These are phyloP conservation scores for Sicyos baderoa DNA, from an alignment of 306 rosid genomes.

Conservation along the genomic window DNA sequence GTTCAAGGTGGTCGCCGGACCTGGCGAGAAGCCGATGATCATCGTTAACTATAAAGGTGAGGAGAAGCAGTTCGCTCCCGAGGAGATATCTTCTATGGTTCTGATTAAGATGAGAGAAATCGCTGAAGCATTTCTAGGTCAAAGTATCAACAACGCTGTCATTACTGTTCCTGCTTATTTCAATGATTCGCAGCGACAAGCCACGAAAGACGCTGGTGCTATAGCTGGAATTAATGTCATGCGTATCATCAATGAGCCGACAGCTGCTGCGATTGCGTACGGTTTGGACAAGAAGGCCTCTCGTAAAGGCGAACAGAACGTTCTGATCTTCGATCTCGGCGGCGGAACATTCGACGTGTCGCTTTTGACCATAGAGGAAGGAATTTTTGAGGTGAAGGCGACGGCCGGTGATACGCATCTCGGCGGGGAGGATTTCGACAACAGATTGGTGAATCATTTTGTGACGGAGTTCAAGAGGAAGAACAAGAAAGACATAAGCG, in stretches of 20 bases:
- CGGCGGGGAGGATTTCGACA: conserved; percentile 83
- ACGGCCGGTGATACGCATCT: conserved; percentile 78
- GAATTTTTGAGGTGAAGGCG: conserved; percentile 80
- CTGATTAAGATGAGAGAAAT: conserved; percentile 55
- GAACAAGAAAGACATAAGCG: conserved; percentile 64
- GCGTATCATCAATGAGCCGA: conserved; percentile 72
- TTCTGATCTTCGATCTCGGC: conserved; percentile 63
- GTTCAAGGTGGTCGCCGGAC: conserved; percentile 54
- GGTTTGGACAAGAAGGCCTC: conserved; percentile 69
- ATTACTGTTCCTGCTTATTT: conserved; percentile 74
- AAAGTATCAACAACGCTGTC: conserved; percentile 52
- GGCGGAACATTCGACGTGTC: conserved; percentile 84
- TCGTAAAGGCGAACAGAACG: conserved; percentile 61
- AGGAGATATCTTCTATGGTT: conserved; percentile 81
- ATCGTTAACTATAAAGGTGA: conserved; percentile 58
- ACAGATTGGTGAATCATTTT: conserved; percentile 72
- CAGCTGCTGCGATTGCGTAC: conserved; percentile 76
- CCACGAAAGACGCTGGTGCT: conserved; percentile 68
- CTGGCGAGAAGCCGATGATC: conserved; percentile 66
- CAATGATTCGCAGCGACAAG: conserved; percentile 81
- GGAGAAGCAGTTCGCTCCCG: conserved; percentile 49
- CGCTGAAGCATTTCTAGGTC: conserved; percentile 60
- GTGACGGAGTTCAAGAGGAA: conserved; percentile 53
- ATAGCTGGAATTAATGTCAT: conserved; percentile 60
- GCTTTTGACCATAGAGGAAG: conserved; percentile 55